These are phyloP conservation scores for Gossypium gossypioides DNA, from an alignment of 441 rosid genomes.

Conservation along the genomic window DNA sequence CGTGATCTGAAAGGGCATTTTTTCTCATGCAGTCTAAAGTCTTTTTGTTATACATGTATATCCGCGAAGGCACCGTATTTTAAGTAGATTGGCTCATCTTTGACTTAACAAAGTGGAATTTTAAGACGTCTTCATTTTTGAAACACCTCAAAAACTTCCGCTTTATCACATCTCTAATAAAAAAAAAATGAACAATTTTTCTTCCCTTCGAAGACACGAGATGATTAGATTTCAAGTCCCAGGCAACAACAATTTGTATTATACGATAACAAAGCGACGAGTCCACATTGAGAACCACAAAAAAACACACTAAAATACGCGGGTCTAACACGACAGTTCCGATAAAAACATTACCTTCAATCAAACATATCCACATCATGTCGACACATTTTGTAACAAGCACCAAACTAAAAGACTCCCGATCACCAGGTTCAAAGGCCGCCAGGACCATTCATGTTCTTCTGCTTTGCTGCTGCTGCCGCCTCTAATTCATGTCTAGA, in stretches of 20 bases:
- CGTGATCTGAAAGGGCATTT: too few species aligned
- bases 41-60: too few species aligned
- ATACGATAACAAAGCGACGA: neutral
- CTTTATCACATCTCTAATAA: too few species aligned
- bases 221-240: neutral
- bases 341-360: slow-evolving; percentile 3
- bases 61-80: neutral
- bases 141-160: neutral
- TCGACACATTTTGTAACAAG: slow-evolving; percentile 22
- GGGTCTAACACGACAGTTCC: neutral
- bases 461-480: slow-evolving; percentile 10
- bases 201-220: neutral
- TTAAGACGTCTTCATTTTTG: neutral
- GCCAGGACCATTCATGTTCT: slow-evolving; percentile 13
- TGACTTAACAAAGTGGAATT: neutral
- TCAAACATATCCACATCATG: slow-evolving; percentile 18
- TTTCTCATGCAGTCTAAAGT: too few species aligned
- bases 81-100: neutral
- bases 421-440: slow-evolving; percentile 4
- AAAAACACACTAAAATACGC: neutral
- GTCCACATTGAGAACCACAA: neutral
- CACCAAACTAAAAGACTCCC: neutral
- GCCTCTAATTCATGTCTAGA: slow-evolving; percentile 9
- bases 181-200: neutral
- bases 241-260: neutral